Percentiles rank a stretch among this genome's conserved stretches.
These are phyloP conservation scores for Solanum arcanum DNA, from an alignment of 257 asterid genomes.

Conservation along the genomic window DNA sequence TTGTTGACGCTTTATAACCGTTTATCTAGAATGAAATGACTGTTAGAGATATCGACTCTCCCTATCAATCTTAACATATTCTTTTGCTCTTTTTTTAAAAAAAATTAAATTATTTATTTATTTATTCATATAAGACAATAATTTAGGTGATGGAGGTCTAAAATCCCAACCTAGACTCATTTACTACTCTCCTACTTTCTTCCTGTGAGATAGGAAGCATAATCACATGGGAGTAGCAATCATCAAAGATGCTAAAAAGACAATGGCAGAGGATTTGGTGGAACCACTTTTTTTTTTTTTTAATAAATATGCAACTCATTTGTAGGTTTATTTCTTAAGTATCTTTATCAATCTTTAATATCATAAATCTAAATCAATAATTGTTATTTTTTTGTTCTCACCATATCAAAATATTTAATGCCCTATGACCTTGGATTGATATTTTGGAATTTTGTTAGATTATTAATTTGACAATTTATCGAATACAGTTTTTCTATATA, in stretches of 20 bases:
- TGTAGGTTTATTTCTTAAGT: constrained; percentile 7
- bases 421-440: not conserved
- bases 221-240: constrained; percentile 37
- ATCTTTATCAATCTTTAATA: not conserved
- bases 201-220: constrained; percentile 21
- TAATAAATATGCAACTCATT: constrained; percentile 23
- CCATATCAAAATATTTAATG: not conserved
- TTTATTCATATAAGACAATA: not conserved
- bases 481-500: accelerated
- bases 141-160: not conserved
- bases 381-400: not conserved
- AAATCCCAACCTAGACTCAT: constrained; percentile 1
- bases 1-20: not conserved
- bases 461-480: not conserved
- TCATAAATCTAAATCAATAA: not conserved
- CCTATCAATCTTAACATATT: not conserved
- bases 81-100: not conserved
- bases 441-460: not conserved
- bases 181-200: not conserved
- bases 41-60: not conserved
- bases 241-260: constrained; percentile 33
- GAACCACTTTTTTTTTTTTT: constrained; percentile 8
- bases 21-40: not conserved
- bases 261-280: constrained; percentile 44
- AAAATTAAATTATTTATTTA: not conserved